Conservation (phyloP, 2,329 filamentous ascomycete genomes). For the Teratosphaeria nubilosa region DNA sequence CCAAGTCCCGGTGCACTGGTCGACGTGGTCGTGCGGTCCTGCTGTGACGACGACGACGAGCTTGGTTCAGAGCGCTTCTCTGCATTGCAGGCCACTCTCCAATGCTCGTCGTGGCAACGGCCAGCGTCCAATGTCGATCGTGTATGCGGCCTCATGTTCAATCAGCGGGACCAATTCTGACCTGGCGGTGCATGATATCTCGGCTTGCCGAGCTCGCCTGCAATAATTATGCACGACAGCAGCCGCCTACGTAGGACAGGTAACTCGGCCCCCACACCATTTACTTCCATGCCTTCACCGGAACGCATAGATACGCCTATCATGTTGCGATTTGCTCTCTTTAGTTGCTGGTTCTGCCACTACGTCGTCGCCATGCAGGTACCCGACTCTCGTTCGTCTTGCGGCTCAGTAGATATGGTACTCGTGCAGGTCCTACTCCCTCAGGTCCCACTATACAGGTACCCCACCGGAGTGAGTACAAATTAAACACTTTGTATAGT, state of each 20-base stretch:
- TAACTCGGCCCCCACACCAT: background rate
- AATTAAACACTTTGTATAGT: background rate
- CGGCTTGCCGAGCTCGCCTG: no score
- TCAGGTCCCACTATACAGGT: background rate
- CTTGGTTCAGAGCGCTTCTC: no score
- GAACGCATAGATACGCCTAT: background rate
- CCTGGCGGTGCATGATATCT: background rate
- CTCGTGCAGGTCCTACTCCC: background rate
- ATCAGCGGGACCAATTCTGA: background rate
- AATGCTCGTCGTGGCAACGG: no score
- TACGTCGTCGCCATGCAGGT: background rate
- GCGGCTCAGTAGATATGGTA: background rate
- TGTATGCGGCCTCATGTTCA: background rate
- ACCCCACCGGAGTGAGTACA: background rate
- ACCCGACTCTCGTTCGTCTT: background rate
- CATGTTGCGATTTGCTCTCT: background rate
- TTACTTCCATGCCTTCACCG: background rate
- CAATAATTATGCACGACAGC: background rate
- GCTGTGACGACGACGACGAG: no score
- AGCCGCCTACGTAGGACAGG: background rate
- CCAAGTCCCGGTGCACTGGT: background rate
- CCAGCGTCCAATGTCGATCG: background rate
- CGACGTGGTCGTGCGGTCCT: no score
- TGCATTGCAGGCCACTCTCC: no score
- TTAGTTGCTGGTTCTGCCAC: background rate